Evolutionary conservation across 1,139 yeast genomes (phyloP).

Genomic region (Yamadazyma trypodendri): DNA sequence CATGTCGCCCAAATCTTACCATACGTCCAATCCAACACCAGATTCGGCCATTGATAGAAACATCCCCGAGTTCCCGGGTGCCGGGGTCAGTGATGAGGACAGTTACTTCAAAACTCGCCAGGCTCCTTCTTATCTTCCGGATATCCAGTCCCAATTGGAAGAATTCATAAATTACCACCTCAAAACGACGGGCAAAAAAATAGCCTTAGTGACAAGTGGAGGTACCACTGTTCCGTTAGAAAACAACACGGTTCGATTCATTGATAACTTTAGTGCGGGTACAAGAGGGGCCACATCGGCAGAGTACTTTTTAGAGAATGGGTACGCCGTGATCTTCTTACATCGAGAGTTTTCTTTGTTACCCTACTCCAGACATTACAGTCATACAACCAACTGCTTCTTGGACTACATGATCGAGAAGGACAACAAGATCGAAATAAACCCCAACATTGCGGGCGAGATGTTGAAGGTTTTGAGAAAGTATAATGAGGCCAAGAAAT

Average conservation of each 20-base stretch:
- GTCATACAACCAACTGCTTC: slow-evolving; percentile 82
- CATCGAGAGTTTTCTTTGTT: slow-evolving; percentile 89
- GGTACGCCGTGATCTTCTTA: slow-evolving; percentile 87
- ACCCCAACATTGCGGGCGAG: slow-evolving; percentile 57
- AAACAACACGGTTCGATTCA: slow-evolving; percentile 92
- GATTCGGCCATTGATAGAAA: slow-evolving; percentile 75
- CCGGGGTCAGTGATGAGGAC: slow-evolving; percentile 71
- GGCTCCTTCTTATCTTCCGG: slow-evolving; percentile 72
- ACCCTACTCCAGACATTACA: slow-evolving; percentile 87
- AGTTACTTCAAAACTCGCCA: slow-evolving; percentile 67
- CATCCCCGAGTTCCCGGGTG: slow-evolving; percentile 77
- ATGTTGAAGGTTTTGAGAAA: slow-evolving; percentile 66
- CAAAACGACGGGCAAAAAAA: slow-evolving; percentile 40
- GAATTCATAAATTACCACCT: slow-evolving; percentile 56
- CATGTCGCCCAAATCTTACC: slow-evolving; percentile 26
- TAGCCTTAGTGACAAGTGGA: slow-evolving; percentile 91
- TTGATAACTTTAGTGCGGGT: slow-evolving; percentile 96
- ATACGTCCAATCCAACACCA: slow-evolving; percentile 71
- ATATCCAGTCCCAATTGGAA: slow-evolving; percentile 53
- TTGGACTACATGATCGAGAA: slow-evolving; percentile 73
- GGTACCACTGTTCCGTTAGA: slow-evolving; percentile 98
- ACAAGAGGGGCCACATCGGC: slow-evolving; percentile 97
- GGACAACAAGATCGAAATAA: slow-evolving; percentile 56
- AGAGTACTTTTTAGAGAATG: slow-evolving; percentile 80
- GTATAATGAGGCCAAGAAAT: slow-evolving; percentile 58